Evolutionary conservation across 2,329 filamentous ascomycete genomes (phyloP), one percentile per base, ranked within the genome.

Genomic region (Sarocladium kiliense): DNA sequence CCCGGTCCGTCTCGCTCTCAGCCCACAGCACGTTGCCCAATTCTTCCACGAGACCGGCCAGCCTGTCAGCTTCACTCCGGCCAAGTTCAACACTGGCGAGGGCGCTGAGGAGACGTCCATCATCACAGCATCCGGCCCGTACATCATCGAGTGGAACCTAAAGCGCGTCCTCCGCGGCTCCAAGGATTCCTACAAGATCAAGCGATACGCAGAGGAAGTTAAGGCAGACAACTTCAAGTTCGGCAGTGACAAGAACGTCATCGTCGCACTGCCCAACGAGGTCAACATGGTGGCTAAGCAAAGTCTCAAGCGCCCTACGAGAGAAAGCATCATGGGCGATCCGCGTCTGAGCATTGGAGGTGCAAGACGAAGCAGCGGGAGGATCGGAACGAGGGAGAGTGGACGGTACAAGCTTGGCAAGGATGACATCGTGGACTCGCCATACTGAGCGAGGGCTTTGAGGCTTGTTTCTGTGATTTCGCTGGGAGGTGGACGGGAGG

Each of bases 201-300:
- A 97, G 79, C 87, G 94, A 16, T 99, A 99, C 68, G 81, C 85
- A 1, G 94, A 99, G 65, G 88, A 96, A 60, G 91, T 99, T 67
- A 97, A 95, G 78, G 94, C 94, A 3, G 94, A 99, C 70, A 96
- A 99, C 70, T 99, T 99, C 84, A 91, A 94, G 65, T 99, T 91
- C 66, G 93, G 93, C 47, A 92, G 87, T 4, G 94, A 99, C 71
- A 96, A 96, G 82, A 97, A 97, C 65, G 91, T 99, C 64, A 96
- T 99, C 65, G 93, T 99, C 34, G 94, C 94, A 1, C 76, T 99
- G 60, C 92, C 94, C 2, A 96, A 99, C 67, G 92, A 97, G 70
- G 94, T 99, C 62, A 95, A 97, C 71, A 97, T 97, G 92, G 90
- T 99, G 12, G 88, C 87, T 45, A 92, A 93, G 71, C 82, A 87